Percentiles rank a stretch among this genome's conserved stretches.
These are phyloP conservation scores for Acacia acuminata DNA, from an alignment of 306 rosid genomes.

Conservation along the genomic window DNA sequence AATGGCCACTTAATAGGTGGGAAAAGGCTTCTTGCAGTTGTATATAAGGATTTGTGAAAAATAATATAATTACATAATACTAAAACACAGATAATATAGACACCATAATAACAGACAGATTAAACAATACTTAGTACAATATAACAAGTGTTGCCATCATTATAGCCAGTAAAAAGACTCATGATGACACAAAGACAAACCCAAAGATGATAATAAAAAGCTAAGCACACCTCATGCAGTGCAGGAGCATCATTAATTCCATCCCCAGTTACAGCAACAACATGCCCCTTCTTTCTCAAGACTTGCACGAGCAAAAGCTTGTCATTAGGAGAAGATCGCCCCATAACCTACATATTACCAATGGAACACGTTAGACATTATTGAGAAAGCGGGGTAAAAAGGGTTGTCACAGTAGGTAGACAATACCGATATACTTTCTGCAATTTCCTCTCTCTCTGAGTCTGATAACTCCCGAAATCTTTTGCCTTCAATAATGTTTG, in stretches of 20 bases:
- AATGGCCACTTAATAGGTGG: neutral
- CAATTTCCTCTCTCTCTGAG: constrained; percentile 51
- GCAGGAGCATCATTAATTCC: constrained; percentile 98
- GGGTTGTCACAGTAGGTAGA: constrained; percentile 15
- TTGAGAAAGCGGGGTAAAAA: neutral
- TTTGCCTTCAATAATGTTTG: constrained; percentile 79
- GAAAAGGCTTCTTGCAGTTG: neutral
- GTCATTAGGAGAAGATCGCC: constrained; percentile 89
- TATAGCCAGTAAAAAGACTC: neutral
- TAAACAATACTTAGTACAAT: constrained; percentile 3
- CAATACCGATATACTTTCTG: constrained; percentile 66
- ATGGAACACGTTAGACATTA: neutral
- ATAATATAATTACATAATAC: neutral
- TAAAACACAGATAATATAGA: neutral
- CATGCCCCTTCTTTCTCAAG: constrained; percentile 69
- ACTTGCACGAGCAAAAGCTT: constrained; percentile 95
- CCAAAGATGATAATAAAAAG: constrained; percentile 9
- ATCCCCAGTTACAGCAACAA: constrained; percentile 95
- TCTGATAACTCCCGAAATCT: constrained; percentile 67
- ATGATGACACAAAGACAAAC: neutral
- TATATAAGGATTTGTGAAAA: neutral
- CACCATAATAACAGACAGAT: constrained; percentile 1
- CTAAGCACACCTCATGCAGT: constrained; percentile 68
- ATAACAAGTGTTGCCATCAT: constrained; percentile 6
- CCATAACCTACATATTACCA: constrained; percentile 74